phyloP scores from a whole-genome alignment of 106 monocot species.

The Apostasia shenzhenica region DNA sequence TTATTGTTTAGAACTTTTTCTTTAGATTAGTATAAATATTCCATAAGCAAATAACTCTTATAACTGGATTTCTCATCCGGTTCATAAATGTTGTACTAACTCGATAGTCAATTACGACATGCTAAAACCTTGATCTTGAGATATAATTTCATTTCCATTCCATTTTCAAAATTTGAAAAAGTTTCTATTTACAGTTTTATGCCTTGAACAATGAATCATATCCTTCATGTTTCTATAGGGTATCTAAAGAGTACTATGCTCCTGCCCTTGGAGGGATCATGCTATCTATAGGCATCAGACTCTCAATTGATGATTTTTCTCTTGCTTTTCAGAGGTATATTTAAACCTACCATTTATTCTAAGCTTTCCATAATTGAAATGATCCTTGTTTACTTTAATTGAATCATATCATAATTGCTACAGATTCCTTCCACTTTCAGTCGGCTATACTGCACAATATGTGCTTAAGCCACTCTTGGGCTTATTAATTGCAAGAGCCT shows the following conservation, averaged over 20 bases:
- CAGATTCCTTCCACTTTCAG: constrained; percentile 81
- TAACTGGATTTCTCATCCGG: too few relatives aligned
- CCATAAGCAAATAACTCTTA: too few relatives aligned
- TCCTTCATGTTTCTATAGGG: constrained; percentile 43
- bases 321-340: constrained; percentile 78
- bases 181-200: neutral
- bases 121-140: too few relatives aligned
- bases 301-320: constrained; percentile 90
- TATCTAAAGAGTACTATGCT: constrained; percentile 93
- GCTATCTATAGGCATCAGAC: constrained; percentile 91
- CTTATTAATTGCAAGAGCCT: constrained; percentile 65
- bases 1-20: too few relatives aligned
- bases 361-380: neutral
- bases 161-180: neutral
- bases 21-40: too few relatives aligned
- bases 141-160: neutral
- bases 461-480: constrained; percentile 84
- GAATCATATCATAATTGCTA: constrained; percentile 7
- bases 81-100: too few relatives aligned
- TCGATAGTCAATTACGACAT: too few relatives aligned
- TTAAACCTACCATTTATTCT: neutral
- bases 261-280: constrained; percentile 98
- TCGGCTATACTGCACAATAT: constrained; percentile 91
- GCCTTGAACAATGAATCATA: neutral
- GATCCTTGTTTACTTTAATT: constrained; percentile 6